These are phyloP conservation scores for Phytophthora nicotianae DNA, from an alignment of 352 stramenopile species.

Conservation along the genomic window DNA sequence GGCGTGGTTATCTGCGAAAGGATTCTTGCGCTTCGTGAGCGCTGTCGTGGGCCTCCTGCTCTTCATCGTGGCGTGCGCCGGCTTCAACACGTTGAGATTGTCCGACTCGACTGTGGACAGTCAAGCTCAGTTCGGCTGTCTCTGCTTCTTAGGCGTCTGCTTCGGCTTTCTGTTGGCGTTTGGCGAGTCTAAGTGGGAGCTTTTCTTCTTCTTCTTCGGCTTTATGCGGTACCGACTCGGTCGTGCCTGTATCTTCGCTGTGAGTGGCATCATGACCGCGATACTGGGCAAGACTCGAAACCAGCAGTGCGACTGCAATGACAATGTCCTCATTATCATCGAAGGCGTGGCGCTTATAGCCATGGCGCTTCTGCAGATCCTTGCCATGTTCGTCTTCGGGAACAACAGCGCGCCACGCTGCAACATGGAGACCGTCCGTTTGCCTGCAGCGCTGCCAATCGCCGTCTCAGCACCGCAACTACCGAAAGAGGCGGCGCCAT, in stretches of 20 bases:
- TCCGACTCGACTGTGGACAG: conserved; percentile 43
- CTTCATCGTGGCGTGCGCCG: conserved; percentile 50
- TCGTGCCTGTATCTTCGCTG: conserved; percentile 52
- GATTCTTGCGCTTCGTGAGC: conserved; percentile 46
- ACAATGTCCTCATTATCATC: conserved; percentile 57
- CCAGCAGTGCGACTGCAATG: conserved; percentile 52
- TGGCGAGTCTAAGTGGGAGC: conserved; percentile 62
- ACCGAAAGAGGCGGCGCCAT: conserved; percentile 14
- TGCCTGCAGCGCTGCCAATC: conserved; percentile 8
- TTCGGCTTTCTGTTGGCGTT: conserved; percentile 67
- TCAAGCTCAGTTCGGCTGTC: conserved; percentile 67
- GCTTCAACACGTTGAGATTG: conserved; percentile 53
- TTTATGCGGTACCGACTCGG: conserved; percentile 81
- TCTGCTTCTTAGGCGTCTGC: conserved; percentile 73
- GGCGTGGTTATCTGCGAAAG: conserved; percentile 31
- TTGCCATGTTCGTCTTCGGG: conserved; percentile 53
- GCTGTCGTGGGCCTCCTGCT: conserved; percentile 39
- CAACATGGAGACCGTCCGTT: conserved; percentile 12
- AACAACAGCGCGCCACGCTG: conserved; percentile 48
- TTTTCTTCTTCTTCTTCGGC: conserved; percentile 84
- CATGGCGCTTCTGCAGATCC: conserved; percentile 44
- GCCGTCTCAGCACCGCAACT: conserved; percentile 1
- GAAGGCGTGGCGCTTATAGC: conserved; percentile 60
- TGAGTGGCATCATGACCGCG: conserved; percentile 69
- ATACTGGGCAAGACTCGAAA: conserved; percentile 65